phyloP scores from a whole-genome alignment of 306 rosid species.

The Gastrolobium bilobum region DNA sequence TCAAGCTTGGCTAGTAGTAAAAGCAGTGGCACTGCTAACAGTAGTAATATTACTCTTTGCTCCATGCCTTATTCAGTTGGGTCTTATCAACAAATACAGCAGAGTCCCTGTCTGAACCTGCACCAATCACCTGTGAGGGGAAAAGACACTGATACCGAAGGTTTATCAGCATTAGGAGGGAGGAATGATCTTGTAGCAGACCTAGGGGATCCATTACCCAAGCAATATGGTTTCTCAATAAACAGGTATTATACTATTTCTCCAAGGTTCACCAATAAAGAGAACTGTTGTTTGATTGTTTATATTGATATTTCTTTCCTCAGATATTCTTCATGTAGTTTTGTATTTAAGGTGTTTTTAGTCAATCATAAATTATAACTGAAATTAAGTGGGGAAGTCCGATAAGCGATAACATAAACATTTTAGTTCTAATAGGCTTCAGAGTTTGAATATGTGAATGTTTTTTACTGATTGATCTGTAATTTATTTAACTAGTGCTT shows the following conservation, averaged over 20 bases:
- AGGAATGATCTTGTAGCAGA: constrained; percentile 62
- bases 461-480: constrained; percentile 27
- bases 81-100: constrained; percentile 62
- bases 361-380: constrained; percentile 33
- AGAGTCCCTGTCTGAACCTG: constrained; percentile 58
- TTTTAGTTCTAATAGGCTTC: not conserved
- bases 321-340: constrained; percentile 29
- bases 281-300: constrained; percentile 27
- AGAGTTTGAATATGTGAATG: constrained; percentile 25
- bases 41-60: constrained; percentile 71
- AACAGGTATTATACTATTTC: constrained; percentile 59
- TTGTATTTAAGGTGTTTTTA: constrained; percentile 35
- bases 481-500: constrained; percentile 20
- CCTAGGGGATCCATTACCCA: constrained; percentile 54
- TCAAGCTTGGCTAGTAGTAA: constrained; percentile 70
- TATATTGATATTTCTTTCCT: constrained; percentile 36
- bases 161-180: constrained; percentile 53
- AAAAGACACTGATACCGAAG: constrained; percentile 55
- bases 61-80: constrained; percentile 70
- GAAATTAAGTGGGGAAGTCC: constrained; percentile 4
- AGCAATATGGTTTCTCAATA: constrained; percentile 52
- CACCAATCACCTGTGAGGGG: constrained; percentile 62
- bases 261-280: constrained; percentile 34
- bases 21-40: constrained; percentile 71
- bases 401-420: constrained; percentile 14